Base-by-base conservation (phyloP, 1,139 yeast species). In the Pichia sp. region DNA sequence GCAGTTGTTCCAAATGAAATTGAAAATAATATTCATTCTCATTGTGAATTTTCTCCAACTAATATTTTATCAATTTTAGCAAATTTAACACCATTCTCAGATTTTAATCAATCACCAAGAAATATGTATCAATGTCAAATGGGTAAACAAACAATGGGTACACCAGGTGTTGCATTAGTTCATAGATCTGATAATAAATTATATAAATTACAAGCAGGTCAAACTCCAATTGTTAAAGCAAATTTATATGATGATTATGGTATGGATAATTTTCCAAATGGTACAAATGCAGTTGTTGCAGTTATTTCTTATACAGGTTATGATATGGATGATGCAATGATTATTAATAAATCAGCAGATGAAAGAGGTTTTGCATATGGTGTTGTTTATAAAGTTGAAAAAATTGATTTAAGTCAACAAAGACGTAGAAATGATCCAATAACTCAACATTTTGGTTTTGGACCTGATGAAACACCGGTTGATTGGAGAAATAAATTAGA, bases 141-240 rank as follows among this genome's bases (percentile, higher is more conserved):
- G 99, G 98, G 97, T 78, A 92, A 92, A 70, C 99, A 92, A 73
- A 92, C 99, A 25, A 92, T 92, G 98, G 99, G 99, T 69, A 92
- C 98, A 5, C 98, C 98, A 8, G 97, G 97, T 69, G 96, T 92
- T 48, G 97, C 96, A 0, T 71, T 92, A 48, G 79, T 73, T 39
- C 96, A 90, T 65, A 79, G 99, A 67, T 85, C 96, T 1, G 99
- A 92, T 65, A 94, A 94, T 70, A 94, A 90, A 65, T 70, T 92
- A 50, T 92, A 92, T 68, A 81, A 95, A 60, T 71, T 92, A 56
- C 98, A 92, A 68, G 76, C 87, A 37, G 98, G 98, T 43, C 98
- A 92, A 71, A 87, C 97, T 2, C 99, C 99, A 39, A 87, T 92
- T 62, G 98, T 92, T 39, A 85, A 92, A 60, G 96, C 98, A 39